Evolutionary conservation across 2,329 filamentous ascomycete species (phyloP).

Genomic region (Colletotrichum tropicicola): DNA sequence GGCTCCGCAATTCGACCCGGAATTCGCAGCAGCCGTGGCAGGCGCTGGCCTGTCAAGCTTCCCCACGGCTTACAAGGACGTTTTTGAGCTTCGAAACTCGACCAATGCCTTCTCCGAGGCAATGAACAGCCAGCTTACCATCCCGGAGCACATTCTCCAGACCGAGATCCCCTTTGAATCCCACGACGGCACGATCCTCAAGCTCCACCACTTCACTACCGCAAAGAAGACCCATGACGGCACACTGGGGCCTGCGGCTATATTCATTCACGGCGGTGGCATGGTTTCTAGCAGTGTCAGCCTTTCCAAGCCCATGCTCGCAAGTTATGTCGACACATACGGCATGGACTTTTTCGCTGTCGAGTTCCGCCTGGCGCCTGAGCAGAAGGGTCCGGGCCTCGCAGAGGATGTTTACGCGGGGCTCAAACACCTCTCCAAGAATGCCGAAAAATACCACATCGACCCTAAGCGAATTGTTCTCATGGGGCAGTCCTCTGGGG

Average conservation of each 20-base stretch:
- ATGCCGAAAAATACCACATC: slow-evolving; percentile 34
- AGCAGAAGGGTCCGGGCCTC: slow-evolving; percentile 44
- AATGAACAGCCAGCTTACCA: too few relatives aligned
- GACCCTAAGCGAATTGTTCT: slow-evolving; percentile 33
- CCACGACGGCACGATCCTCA: slow-evolving; percentile 29
- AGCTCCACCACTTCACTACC: slow-evolving; percentile 30
- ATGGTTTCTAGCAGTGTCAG: slow-evolving; percentile 42
- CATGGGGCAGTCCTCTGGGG: slow-evolving; percentile 35
- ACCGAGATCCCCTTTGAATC: slow-evolving; percentile 28
- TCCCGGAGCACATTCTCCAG: slow-evolving; percentile 16
- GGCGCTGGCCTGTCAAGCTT: too few relatives aligned
- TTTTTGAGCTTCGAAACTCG: too few relatives aligned
- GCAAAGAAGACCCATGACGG: not conserved
- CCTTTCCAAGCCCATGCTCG: slow-evolving; percentile 34
- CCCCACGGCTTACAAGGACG: too few relatives aligned
- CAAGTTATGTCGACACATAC: slow-evolving; percentile 35
- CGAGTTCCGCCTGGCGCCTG: slow-evolving; percentile 53
- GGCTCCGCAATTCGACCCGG: too few relatives aligned
- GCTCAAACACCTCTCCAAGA: slow-evolving; percentile 34
- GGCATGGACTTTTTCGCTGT: slow-evolving; percentile 46
- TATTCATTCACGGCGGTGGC: slow-evolving; percentile 52
- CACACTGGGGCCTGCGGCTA: slow-evolving; percentile 36
- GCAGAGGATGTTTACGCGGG: slow-evolving; percentile 46
- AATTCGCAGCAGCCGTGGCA: too few relatives aligned
- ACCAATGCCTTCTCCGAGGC: too few relatives aligned